Evolutionary conservation across 2,329 filamentous ascomycete genomes (phyloP).

Genomic region (Epicoccum nigrum): DNA sequence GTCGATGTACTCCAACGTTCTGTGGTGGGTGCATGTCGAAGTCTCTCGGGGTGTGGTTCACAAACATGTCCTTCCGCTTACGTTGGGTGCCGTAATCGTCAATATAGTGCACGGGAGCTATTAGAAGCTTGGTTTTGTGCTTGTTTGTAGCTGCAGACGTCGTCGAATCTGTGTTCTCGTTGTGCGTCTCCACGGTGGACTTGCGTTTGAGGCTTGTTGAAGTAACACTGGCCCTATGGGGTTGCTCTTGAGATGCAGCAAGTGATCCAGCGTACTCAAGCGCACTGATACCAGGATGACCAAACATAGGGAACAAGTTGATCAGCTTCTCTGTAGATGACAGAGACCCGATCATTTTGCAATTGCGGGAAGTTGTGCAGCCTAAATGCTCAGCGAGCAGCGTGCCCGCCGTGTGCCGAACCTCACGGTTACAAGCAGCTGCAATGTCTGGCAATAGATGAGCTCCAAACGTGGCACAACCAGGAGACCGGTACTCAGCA

Average conservation of each 20-base stretch:
- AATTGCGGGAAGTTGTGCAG: constrained; percentile 17
- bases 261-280: constrained; percentile 39
- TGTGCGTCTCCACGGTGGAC: constrained; percentile 24
- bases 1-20: constrained; percentile 23
- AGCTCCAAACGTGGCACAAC: constrained; percentile 31
- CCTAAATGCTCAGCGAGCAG: constrained; percentile 21
- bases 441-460: constrained; percentile 19
- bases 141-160: constrained; percentile 20
- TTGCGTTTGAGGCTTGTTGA: constrained; percentile 27
- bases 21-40: constrained; percentile 33
- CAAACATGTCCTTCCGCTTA: constrained; percentile 38
- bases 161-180: constrained; percentile 26
- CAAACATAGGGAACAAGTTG: constrained; percentile 41
- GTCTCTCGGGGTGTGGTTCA: constrained; percentile 43
- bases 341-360: constrained; percentile 22
- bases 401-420: constrained; percentile 16
- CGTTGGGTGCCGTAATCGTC: constrained; percentile 32
- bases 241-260: constrained; percentile 23
- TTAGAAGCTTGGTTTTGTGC: constrained; percentile 14
- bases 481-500: constrained; percentile 29
- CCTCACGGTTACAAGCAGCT: constrained; percentile 13
- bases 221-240: constrained; percentile 22
- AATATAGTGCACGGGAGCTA: constrained; percentile 25
- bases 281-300: constrained; percentile 42
- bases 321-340: constrained; percentile 28